Evolutionary conservation across 768 basidiomycete species (phyloP).

Genomic region (Floccularia luteovirens): DNA sequence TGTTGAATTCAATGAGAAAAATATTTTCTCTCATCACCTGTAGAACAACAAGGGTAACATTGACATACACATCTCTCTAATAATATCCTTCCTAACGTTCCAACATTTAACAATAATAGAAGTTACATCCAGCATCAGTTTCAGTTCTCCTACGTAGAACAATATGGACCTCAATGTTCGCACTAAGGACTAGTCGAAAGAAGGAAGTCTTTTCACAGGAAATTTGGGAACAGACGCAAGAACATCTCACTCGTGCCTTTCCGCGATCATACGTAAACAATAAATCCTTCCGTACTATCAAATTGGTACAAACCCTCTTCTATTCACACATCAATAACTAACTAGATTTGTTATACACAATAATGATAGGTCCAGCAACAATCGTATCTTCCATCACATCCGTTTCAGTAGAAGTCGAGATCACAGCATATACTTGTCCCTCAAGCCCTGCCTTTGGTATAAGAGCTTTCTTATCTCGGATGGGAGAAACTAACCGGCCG

Average conservation of each 20-base stretch:
- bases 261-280: not conserved
- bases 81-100: no score
- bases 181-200: not conserved
- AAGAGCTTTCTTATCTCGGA: slow-evolving; percentile 18
- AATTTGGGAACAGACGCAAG: not conserved
- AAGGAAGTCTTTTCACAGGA: not conserved
- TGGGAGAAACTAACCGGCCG: slow-evolving; percentile 20
- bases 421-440: slow-evolving; percentile 45
- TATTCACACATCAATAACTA: not conserved
- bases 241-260: not conserved
- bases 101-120: no score
- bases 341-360: not conserved
- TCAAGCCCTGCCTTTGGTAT: slow-evolving; percentile 28
- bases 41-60: no score
- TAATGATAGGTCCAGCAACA: not conserved
- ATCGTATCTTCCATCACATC: not conserved
- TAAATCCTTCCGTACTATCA: not conserved
- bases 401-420: slow-evolving; percentile 11
- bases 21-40: no score
- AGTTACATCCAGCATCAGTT: no score
- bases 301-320: not conserved
- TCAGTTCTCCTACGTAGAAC: no score
- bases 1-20: no score
- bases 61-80: no score
- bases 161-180: not conserved